A percentile compares a stretch with the other conserved stretches of the same genome.
Conservation (phyloP, 2,329 filamentous ascomycete genomes). For the Botrytis galanthina region DNA sequence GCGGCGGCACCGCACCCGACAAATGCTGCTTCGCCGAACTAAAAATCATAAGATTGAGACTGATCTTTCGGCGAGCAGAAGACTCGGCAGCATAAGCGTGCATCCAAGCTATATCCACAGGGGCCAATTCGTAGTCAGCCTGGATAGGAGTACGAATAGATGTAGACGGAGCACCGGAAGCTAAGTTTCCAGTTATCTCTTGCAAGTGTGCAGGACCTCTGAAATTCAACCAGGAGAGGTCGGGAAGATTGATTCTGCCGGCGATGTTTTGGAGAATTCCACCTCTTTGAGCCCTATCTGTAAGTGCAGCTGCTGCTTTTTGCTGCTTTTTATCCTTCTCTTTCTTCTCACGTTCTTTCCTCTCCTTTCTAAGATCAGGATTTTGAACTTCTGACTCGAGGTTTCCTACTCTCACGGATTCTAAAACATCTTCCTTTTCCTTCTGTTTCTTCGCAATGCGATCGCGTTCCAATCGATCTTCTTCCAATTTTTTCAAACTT, state of each 20-base stretch:
- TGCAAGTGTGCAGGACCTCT: background rate
- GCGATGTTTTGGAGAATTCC: background rate
- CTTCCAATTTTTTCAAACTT: background rate
- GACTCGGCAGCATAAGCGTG: background rate
- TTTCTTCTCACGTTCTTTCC: background rate
- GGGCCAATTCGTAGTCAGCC: background rate
- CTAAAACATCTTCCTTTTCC: background rate
- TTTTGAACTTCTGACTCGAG: background rate
- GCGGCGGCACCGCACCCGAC: background rate
- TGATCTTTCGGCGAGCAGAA: background rate
- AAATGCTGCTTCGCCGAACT: background rate
- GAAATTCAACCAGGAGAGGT: background rate
- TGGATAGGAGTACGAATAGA: too few species aligned
- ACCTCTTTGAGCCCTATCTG: too few species aligned
- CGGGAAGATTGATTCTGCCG: background rate
- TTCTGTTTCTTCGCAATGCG: background rate
- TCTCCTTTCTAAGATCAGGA: background rate
- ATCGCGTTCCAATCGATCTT: background rate
- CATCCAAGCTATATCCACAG: background rate
- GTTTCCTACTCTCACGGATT: background rate
- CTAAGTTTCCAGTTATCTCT: background rate
- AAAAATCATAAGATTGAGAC: background rate
- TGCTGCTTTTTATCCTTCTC: background rate
- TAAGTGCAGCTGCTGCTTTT: background rate
- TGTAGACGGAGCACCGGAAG: background rate